Evolutionary conservation across 331 rosid genomes (phyloP).

Genomic region (Pyrus hybrid): DNA sequence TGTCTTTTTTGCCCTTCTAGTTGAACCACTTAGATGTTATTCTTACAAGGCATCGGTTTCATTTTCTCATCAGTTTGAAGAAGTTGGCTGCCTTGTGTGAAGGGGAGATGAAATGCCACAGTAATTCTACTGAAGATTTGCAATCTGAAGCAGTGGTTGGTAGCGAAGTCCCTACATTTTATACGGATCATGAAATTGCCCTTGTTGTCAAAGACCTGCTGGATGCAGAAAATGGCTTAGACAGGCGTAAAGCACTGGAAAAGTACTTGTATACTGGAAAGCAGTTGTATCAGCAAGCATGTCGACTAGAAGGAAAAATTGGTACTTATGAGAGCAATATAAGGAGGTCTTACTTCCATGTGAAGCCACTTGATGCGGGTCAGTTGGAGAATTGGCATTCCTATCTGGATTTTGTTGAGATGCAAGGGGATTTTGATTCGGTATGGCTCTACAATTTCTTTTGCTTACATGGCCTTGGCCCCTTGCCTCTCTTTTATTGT

Average conservation of each 20-base stretch:
- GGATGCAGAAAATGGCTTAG: constrained; percentile 44
- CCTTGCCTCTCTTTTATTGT: background rate
- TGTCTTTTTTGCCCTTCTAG: background rate
- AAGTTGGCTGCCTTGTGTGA: constrained; percentile 52
- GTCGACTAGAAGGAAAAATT: constrained; percentile 45
- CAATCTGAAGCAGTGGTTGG: constrained; percentile 37
- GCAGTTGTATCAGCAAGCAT: constrained; percentile 52
- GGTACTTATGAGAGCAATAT: constrained; percentile 58
- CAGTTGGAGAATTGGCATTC: constrained; percentile 86
- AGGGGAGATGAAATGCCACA: constrained; percentile 43
- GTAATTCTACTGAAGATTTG: constrained; percentile 26
- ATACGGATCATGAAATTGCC: constrained; percentile 34
- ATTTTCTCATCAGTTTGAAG: constrained; percentile 54
- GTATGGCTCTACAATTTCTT: constrained; percentile 36
- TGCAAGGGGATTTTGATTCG: constrained; percentile 87
- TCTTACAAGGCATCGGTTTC: constrained; percentile 8
- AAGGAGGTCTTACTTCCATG: constrained; percentile 66
- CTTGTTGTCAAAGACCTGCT: constrained; percentile 48
- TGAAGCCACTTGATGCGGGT: constrained; percentile 47
- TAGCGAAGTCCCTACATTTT: constrained; percentile 28
- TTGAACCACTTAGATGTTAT: constrained; percentile 1
- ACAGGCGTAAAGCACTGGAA: constrained; percentile 43
- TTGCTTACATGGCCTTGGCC: constrained; percentile 8
- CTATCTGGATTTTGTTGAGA: constrained; percentile 82
- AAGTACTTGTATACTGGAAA: constrained; percentile 60